Percentiles rank a stretch among this genome's conserved stretches.
Evolutionary conservation across 352 stramenopile species (phyloP).

Genomic region (Phytophthora pseudosyringae): DNA sequence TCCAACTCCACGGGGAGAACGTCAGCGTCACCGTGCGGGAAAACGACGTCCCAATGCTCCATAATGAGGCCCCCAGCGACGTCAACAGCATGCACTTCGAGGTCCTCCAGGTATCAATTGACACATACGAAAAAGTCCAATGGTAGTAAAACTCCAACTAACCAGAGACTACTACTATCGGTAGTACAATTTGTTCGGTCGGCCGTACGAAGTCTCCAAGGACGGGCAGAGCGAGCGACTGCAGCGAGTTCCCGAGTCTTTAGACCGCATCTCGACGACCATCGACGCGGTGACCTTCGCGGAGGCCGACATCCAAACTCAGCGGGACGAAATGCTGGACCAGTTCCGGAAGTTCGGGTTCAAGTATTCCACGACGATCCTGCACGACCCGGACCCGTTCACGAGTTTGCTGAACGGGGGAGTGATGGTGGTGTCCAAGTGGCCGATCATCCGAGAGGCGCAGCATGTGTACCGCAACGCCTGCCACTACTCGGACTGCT

Average conservation of each 20-base stretch:
- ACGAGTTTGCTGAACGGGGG: conserved; percentile 83
- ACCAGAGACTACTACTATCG: conserved; percentile 1
- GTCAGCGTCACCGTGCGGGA: conserved; percentile 10
- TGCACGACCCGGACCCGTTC: conserved; percentile 83
- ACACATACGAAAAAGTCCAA: neutral
- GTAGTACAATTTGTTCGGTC: conserved; percentile 86
- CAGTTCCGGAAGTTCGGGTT: conserved; percentile 67
- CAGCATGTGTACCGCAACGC: conserved; percentile 82
- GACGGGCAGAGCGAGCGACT: conserved; percentile 78
- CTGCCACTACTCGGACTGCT: conserved; percentile 85
- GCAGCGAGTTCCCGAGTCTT: conserved; percentile 59
- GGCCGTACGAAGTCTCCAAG: conserved; percentile 68
- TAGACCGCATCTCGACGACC: conserved; percentile 44
- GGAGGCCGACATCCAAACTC: conserved; percentile 56
- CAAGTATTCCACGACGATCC: conserved; percentile 65
- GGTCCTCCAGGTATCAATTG: conserved; percentile 56
- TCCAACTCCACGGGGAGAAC: neutral
- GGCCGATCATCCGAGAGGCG: conserved; percentile 77
- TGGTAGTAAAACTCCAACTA: neutral
- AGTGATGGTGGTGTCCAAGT: conserved; percentile 84
- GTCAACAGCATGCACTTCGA: conserved; percentile 51
- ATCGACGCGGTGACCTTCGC: conserved; percentile 86
- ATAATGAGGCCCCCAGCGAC: neutral
- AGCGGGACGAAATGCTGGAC: conserved; percentile 67
- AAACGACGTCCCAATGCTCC: conserved; percentile 4